Base-by-base conservation (phyloP, 805 yeast genomes). In the Torulaspora quercuum region DNA sequence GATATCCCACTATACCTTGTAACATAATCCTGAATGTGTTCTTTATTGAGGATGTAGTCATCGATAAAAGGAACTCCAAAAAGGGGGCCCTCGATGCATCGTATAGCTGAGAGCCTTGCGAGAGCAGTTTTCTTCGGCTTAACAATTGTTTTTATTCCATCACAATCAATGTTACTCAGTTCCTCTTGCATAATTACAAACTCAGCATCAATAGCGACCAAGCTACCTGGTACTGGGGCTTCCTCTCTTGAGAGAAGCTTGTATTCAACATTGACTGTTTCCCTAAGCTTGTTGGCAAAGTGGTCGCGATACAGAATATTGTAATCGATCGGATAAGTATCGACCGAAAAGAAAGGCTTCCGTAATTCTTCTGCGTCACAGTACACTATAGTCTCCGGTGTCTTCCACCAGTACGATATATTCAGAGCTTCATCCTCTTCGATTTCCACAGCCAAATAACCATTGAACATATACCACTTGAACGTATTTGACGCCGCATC, bases 171-270 rank as follows among this genome's bases (percentile, higher is more conserved):
- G 53, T 89, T 97, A 28, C 77, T 73, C 44, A 81, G 77, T 48
- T 88, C 97, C 3, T 83, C 83, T 32, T 78, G 76, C 20, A 89
- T 58, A 19, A 80, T 74, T 3, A 92, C 97, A 69, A 94, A 92
- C 60, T 92, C 99, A 0, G 99, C 97, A 67, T 92, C 99, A 39
- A 92, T 82, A 0, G 97, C 98, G 12, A 90, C 80, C 25, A 88
- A 58, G 1, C 85, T 68, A 0, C 95, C 95, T 0, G 79, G 72
- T 13, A 54, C 53, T 0, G 96, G 96, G 0, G 86, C 84, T 49
- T 83, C 89, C 30, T 72, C 69, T 21, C 64, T 63, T 0, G 87
- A 77, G 40, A 86, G 63, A n/a, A 83, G 64, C 48, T 76, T 73
- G 54, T 83, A 85, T 45, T 86, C 90, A 35, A 73, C 67, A 29